A percentile compares a stretch with the other conserved stretches of the same genome.
phyloP scores from a whole-genome alignment of 139 green algal genomes.

The Tetratostichococcus sp. region DNA sequence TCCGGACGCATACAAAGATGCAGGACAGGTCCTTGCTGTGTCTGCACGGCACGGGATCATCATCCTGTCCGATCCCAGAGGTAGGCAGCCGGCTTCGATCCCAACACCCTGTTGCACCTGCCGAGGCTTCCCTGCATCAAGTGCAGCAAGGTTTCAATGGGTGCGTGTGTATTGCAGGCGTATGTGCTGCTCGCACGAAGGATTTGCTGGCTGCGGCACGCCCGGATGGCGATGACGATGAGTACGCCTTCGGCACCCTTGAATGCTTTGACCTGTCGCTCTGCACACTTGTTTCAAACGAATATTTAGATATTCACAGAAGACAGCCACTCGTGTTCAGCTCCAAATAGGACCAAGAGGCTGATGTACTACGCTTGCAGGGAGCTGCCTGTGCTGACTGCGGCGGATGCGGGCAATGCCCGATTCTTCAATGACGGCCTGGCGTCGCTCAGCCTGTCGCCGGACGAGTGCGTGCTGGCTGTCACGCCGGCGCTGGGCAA shows the following conservation, averaged over 20 bases:
- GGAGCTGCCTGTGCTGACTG: conserved; percentile 1
- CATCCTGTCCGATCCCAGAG: background rate
- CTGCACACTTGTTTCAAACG: background rate
- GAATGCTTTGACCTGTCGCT: background rate
- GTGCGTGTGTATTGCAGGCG: conserved; percentile 14
- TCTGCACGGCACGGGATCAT: background rate
- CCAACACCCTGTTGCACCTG: no score
- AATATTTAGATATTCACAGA: background rate
- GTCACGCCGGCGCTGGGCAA: background rate
- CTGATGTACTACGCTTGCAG: no score
- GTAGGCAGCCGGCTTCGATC: background rate
- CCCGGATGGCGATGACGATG: conserved; percentile 27
- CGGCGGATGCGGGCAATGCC: background rate
- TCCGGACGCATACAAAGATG: background rate
- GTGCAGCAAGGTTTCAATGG: no score
- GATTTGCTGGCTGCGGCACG: conserved; percentile 12
- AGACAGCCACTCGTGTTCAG: no score
- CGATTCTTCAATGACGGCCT: background rate
- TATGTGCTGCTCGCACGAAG: conserved; percentile 11
- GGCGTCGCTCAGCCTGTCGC: conserved; percentile 13
- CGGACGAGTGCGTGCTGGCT: conserved; percentile 9
- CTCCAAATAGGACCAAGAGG: no score
- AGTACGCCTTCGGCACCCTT: conserved; percentile 5
- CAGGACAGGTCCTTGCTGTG: background rate
- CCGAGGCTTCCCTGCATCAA: no score